phyloP scores from a whole-genome alignment of 257 asterid species.

The Nicotiana undulata region DNA sequence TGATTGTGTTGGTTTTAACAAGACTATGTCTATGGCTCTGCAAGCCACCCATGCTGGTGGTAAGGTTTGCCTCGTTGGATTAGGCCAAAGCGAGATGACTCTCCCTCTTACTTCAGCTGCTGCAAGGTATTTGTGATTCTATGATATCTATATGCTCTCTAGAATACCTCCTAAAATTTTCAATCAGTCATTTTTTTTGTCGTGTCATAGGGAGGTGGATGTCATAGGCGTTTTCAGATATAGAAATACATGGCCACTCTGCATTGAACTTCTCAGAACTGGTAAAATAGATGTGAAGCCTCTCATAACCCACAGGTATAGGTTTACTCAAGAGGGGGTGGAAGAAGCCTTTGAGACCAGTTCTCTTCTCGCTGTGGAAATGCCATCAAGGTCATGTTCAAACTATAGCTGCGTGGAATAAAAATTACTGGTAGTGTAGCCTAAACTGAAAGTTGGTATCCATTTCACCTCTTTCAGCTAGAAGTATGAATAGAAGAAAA shows the following conservation, averaged over 20 bases:
- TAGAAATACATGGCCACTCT: slow-evolving; percentile 82
- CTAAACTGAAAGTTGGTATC: not conserved
- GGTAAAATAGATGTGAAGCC: slow-evolving; percentile 86
- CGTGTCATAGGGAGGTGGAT: slow-evolving; percentile 60
- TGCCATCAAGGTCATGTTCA: slow-evolving; percentile 92
- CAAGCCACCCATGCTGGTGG: slow-evolving; percentile 69
- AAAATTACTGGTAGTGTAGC: not conserved
- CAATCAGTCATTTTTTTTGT: not conserved
- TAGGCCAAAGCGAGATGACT: slow-evolving; percentile 81
- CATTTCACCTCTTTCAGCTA: not conserved
- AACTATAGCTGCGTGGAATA: slow-evolving; percentile 23
- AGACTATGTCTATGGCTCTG: slow-evolving; percentile 72
- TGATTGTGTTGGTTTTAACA: slow-evolving; percentile 70
- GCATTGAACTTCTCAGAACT: slow-evolving; percentile 68
- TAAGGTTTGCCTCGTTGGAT: slow-evolving; percentile 72
- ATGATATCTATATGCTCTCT: not conserved
- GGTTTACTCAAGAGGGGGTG: slow-evolving; percentile 67
- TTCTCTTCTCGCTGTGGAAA: slow-evolving; percentile 61
- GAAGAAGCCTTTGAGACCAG: slow-evolving; percentile 79
- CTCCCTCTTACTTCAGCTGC: slow-evolving; percentile 82
- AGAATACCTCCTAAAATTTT: not conserved
- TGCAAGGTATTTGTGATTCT: slow-evolving; percentile 45
- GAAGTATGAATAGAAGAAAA: not conserved
- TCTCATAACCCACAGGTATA: slow-evolving; percentile 72
- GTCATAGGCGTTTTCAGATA: slow-evolving; percentile 78